Evolutionary conservation across 73 alveolate species (phyloP).

Genomic region (Symbiodinium natans): DNA sequence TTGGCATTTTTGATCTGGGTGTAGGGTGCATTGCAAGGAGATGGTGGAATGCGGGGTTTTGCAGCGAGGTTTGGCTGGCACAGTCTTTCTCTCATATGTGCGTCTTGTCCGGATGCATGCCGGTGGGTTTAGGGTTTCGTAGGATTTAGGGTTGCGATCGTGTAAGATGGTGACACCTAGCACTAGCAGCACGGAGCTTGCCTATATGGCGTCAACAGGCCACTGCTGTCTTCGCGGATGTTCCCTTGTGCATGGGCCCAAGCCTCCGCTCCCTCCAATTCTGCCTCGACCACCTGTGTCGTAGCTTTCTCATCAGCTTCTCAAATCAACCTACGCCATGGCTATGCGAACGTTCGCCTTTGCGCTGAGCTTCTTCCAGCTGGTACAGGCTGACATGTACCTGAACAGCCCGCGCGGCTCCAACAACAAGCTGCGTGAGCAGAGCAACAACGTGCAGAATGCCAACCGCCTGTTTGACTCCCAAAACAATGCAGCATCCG

Average conservation of each 20-base stretch:
- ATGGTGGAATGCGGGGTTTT: too few species aligned
- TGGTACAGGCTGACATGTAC: conserved; percentile 60
- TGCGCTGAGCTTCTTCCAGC: background rate
- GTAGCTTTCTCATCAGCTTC: conserved; percentile 37
- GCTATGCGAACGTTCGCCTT: conserved; percentile 12
- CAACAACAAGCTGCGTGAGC: conserved; percentile 70
- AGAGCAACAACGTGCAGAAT: conserved; percentile 65
- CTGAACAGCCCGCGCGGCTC: conserved; percentile 77
- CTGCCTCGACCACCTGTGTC: conserved; percentile 17
- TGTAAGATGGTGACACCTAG: too few species aligned
- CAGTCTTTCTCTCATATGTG: too few species aligned
- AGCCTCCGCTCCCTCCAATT: conserved; percentile 3
- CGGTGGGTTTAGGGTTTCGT: too few species aligned
- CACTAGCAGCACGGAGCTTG: too few species aligned
- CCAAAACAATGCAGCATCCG: conserved; percentile 53
- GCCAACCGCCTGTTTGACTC: conserved; percentile 61
- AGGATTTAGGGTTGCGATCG: too few species aligned
- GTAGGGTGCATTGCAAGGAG: too few species aligned
- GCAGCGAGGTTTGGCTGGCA: too few species aligned
- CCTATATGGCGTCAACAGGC: too few species aligned
- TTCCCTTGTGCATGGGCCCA: background rate
- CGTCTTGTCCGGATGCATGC: too few species aligned
- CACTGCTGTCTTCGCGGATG: too few species aligned
- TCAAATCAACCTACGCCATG: conserved; percentile 25
- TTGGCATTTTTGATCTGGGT: too few species aligned